Percentiles rank a stretch among this genome's conserved stretches.
Conservation (phyloP, 495 filamentous ascomycete genomes). For the Immersiella caudata region DNA sequence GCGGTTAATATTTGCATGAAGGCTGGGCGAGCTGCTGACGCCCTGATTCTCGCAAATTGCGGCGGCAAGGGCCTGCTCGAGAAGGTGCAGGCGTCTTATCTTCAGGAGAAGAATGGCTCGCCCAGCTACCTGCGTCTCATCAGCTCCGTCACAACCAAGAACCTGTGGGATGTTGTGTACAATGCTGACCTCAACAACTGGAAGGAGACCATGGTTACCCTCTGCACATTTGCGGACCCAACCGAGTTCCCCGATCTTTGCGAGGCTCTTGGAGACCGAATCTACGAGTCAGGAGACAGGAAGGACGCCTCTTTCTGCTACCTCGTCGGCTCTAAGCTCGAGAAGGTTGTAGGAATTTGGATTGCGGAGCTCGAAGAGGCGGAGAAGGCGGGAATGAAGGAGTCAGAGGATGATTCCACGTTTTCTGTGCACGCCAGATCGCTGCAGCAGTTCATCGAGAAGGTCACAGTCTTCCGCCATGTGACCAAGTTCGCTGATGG, state of each 20-base stretch:
- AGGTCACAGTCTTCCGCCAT: constrained; percentile 95
- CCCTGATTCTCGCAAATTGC: constrained; percentile 97
- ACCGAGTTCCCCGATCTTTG: constrained; percentile 95
- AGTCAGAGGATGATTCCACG: constrained; percentile 67
- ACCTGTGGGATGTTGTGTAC: constrained; percentile 97
- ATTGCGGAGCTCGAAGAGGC: constrained; percentile 81
- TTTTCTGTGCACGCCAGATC: constrained; percentile 92
- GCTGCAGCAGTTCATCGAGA: constrained; percentile 93
- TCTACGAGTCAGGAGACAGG: constrained; percentile 72
- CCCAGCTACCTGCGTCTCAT: constrained; percentile 93
- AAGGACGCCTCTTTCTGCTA: constrained; percentile 97
- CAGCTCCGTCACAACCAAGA: constrained; percentile 91
- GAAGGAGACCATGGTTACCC: constrained; percentile 94
- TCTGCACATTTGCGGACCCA: constrained; percentile 92
- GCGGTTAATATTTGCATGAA: constrained; percentile 86
- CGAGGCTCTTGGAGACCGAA: constrained; percentile 89
- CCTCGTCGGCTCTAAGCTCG: constrained; percentile 90
- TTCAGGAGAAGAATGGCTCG: constrained; percentile 75
- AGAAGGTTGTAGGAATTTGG: constrained; percentile 96
- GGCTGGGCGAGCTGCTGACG: constrained; percentile 89
- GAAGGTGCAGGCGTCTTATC: constrained; percentile 89
- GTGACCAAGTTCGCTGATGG: constrained; percentile 88
- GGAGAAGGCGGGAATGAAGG: constrained; percentile 72
- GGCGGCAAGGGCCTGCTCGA: constrained; percentile 92
- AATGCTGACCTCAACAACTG: constrained; percentile 91